Conservation (phyloP, 805 yeast species). For the Komagataella pastoris region DNA sequence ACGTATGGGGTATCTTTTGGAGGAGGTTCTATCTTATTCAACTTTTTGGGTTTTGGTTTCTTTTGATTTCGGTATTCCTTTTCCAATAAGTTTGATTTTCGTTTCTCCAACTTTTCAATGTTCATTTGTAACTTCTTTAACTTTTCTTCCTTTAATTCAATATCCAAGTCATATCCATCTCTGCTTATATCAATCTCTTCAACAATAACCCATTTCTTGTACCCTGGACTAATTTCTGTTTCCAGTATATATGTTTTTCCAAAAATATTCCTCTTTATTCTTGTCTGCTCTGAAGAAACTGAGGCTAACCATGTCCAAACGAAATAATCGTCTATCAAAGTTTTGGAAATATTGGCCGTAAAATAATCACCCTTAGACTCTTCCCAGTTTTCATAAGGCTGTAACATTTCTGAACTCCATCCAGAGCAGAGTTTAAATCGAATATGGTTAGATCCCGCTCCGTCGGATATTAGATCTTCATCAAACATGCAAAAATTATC, state of each 20-base stretch:
- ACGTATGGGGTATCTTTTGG: neutral
- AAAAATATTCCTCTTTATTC: constrained; percentile 48
- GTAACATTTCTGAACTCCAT: constrained; percentile 19
- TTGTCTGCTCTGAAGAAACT: constrained; percentile 60
- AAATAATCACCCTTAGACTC: constrained; percentile 15
- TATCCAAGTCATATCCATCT: constrained; percentile 20
- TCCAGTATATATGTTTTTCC: constrained; percentile 78
- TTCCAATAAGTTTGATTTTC: neutral
- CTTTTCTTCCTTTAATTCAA: constrained; percentile 19
- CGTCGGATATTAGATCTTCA: constrained; percentile 24
- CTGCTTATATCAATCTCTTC: constrained; percentile 45
- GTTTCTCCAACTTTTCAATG: constrained; percentile 5
- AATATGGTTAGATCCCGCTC: constrained; percentile 15
- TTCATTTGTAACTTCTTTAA: constrained; percentile 14
- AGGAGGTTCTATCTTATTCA: neutral
- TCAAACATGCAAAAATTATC: constrained; percentile 20
- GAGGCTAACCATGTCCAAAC: constrained; percentile 88
- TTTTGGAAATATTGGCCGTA: constrained; percentile 39
- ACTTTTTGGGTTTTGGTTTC: neutral
- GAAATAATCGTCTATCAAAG: constrained; percentile 73
- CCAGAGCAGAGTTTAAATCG: constrained; percentile 18
- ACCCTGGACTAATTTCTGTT: constrained; percentile 63
- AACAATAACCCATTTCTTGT: constrained; percentile 64
- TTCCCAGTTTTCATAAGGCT: constrained; percentile 1
- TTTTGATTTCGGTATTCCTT: neutral